Evolutionary conservation across 192 early-diverging fungal species (phyloP).

Genomic region (Backusella mclennaniae): DNA sequence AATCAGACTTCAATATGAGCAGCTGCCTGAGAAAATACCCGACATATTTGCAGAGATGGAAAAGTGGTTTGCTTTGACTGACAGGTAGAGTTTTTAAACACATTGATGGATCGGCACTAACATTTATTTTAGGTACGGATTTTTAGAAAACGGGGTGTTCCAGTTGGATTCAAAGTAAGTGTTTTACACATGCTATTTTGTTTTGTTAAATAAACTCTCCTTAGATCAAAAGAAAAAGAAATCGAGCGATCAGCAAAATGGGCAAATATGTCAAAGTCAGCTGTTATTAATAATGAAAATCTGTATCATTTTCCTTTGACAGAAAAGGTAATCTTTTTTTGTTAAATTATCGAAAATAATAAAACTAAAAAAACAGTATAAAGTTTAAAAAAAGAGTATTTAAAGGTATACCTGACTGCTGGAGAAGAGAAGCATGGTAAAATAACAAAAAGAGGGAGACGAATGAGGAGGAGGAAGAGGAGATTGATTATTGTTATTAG

Average conservation of each 20-base stretch:
- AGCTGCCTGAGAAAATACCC: constrained; percentile 18
- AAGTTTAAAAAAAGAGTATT: constrained; percentile 49
- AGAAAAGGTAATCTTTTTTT: constrained; percentile 23
- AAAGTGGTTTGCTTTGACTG: constrained; percentile 35
- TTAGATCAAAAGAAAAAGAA: constrained; percentile 24
- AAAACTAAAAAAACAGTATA: not conserved
- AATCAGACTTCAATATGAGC: constrained; percentile 1
- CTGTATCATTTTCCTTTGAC: constrained; percentile 23
- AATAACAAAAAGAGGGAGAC: not conserved
- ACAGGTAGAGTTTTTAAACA: constrained; percentile 22
- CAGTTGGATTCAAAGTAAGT: not conserved
- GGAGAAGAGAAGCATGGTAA: constrained; percentile 58
- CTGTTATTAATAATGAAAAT: constrained; percentile 11
- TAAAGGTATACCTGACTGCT: constrained; percentile 59
- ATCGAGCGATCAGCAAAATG: constrained; percentile 35
- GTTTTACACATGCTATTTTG: not conserved
- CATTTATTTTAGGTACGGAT: constrained; percentile 33
- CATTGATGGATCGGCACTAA: not conserved
- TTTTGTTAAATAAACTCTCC: not conserved
- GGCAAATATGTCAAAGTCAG: constrained; percentile 29
- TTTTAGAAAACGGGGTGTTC: constrained; percentile 19
- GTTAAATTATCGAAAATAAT: too few species aligned
- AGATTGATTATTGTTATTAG: not conserved
- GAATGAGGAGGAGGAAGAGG: not conserved
- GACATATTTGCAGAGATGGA: constrained; percentile 35